A percentile compares a stretch with the other conserved stretches of the same genome.
These are phyloP conservation scores for Gnaphalium uliginosum DNA, from an alignment of 129 eudicot species.

Conservation along the genomic window DNA sequence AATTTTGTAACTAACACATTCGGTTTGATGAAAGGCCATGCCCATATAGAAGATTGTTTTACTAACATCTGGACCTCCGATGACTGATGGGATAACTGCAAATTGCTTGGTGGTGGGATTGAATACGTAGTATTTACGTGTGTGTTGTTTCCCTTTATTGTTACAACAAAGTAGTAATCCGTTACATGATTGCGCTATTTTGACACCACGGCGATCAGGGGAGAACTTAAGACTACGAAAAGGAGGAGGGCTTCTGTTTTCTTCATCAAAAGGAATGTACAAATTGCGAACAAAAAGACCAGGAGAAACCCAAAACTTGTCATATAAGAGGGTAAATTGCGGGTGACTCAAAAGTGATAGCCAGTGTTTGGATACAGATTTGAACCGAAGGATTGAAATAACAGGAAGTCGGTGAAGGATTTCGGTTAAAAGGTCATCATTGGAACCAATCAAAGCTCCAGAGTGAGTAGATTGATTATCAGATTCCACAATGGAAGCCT, in stretches of 20 bases:
- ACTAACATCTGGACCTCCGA: slow-evolving; percentile 1
- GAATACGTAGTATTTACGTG: slow-evolving; percentile 16
- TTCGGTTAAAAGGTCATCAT: neutral
- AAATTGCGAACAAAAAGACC: neutral
- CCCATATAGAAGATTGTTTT: slow-evolving; percentile 13
- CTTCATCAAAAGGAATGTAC: neutral
- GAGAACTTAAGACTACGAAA: neutral
- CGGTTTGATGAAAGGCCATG: slow-evolving; percentile 16
- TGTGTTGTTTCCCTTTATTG: neutral
- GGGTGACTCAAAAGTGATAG: neutral
- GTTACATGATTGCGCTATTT: neutral
- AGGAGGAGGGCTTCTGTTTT: neutral
- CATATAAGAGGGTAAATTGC: neutral
- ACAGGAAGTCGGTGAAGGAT: neutral
- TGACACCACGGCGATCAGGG: neutral
- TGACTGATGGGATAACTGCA: slow-evolving; percentile 4
- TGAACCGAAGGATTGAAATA: neutral
- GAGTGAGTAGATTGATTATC: neutral
- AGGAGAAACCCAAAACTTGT: neutral
- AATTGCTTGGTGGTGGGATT: slow-evolving; percentile 26
- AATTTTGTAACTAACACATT: slow-evolving; percentile 12
- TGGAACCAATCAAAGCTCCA: neutral
- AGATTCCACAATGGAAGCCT: neutral
- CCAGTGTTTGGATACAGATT: slow-evolving; percentile 10
- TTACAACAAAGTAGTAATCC: slow-evolving; percentile 4